These are phyloP conservation scores for Sinapis alba DNA, from an alignment of 441 rosid genomes.

Conservation along the genomic window DNA sequence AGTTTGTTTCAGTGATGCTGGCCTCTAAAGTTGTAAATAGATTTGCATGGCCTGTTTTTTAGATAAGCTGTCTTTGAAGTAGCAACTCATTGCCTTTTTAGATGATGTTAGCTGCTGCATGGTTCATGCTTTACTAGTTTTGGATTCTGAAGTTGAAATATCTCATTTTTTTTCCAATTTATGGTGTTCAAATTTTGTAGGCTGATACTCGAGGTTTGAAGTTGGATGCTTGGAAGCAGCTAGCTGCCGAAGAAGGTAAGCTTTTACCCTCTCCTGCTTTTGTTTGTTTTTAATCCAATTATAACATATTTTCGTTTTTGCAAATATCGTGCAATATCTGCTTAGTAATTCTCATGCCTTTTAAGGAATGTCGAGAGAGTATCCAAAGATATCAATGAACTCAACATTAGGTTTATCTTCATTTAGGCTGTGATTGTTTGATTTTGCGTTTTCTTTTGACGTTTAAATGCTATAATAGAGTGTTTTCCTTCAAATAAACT, in stretches of 20 bases:
- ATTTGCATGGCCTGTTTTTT: not conserved
- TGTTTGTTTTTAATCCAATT: not conserved
- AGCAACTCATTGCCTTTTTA: not conserved
- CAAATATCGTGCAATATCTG: not conserved
- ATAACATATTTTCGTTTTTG: not conserved
- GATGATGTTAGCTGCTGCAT: not conserved
- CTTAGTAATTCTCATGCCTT: conserved; percentile 9
- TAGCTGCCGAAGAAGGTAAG: conserved; percentile 87
- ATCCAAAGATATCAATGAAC: conserved; percentile 10
- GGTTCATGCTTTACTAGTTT: conserved; percentile 8
- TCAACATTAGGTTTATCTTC: conserved; percentile 8
- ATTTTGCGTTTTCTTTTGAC: not conserved
- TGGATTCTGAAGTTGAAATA: not conserved
- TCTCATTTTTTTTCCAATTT: conserved; percentile 11
- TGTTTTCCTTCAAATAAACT: not conserved
- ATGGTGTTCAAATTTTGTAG: conserved; percentile 49
- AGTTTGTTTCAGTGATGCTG: not conserved
- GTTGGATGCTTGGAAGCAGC: conserved; percentile 91
- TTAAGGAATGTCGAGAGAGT: conserved; percentile 4
- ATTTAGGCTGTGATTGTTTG: not conserved
- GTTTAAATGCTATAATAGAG: not conserved
- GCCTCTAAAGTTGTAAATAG: conserved; percentile 15
- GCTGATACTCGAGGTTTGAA: conserved; percentile 75
- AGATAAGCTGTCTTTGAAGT: not conserved
- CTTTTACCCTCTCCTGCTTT: not conserved